These are phyloP conservation scores for Aspergillus sojae DNA, from an alignment of 2,329 filamentous ascomycete genomes.

Conservation along the genomic window DNA sequence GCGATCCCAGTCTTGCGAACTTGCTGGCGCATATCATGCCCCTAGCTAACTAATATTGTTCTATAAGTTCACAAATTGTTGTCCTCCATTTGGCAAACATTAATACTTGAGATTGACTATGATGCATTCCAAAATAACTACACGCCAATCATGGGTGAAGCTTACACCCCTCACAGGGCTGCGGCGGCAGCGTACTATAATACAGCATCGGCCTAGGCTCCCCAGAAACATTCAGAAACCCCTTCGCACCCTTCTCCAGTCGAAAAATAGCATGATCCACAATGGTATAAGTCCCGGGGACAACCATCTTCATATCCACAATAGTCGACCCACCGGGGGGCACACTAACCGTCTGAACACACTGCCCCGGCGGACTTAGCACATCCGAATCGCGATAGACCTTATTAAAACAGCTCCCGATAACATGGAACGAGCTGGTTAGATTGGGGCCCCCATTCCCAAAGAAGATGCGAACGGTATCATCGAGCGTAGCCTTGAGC, in stretches of 20 bases:
- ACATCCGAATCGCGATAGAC: constrained; percentile 38
- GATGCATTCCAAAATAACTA: too few species aligned
- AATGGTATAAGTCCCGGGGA: constrained; percentile 37
- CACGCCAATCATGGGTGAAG: constrained; percentile 28
- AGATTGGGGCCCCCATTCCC: constrained; percentile 40
- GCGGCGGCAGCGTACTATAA: constrained; percentile 27
- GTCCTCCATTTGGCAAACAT: too few species aligned
- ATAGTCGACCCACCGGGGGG: constrained; percentile 33
- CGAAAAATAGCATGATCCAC: constrained; percentile 41
- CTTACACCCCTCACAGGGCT: constrained; percentile 37
- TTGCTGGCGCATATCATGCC: too few species aligned
- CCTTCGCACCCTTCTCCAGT: constrained; percentile 39
- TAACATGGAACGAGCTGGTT: constrained; percentile 37
- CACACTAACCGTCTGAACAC: constrained; percentile 30
- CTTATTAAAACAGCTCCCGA: constrained; percentile 33
- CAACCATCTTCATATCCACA: constrained; percentile 35
- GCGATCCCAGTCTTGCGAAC: too few species aligned
- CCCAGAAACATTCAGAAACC: constrained; percentile 38
- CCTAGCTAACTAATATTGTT: too few species aligned
- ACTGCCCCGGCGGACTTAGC: constrained; percentile 30
- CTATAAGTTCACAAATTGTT: too few species aligned
- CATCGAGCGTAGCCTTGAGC: constrained; percentile 32
- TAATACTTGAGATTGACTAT: background rate
- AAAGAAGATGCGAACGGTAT: constrained; percentile 39
- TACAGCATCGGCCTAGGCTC: constrained; percentile 31